Conservation (phyloP, 306 rosid species). For the Morella rubra region DNA sequence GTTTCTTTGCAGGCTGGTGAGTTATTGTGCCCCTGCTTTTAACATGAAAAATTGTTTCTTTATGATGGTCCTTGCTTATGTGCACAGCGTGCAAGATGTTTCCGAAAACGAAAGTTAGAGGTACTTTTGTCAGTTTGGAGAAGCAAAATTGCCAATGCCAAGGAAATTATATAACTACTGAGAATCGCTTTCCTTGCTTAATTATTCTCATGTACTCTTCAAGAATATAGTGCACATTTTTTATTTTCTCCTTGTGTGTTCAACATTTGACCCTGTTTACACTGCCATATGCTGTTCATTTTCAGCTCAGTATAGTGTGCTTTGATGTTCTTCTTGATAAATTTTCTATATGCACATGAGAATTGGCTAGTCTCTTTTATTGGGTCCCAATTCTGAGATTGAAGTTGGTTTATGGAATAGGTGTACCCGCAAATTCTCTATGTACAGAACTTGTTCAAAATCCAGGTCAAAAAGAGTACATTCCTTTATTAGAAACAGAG, state of each 20-base stretch:
- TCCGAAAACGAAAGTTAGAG: background rate
- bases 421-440: conserved; percentile 51
- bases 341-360: background rate
- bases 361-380: conserved; percentile 17
- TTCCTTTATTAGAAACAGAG: conserved; percentile 43
- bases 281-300: background rate
- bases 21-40: conserved; percentile 23
- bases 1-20: conserved; percentile 69
- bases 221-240: background rate
- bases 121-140: background rate
- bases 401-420: conserved; percentile 36
- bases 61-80: background rate
- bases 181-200: background rate
- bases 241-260: background rate
- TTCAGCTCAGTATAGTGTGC: background rate
- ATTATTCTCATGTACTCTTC: background rate
- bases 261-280: background rate
- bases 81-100: background rate
- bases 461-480: conserved; percentile 34
- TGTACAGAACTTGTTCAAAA: conserved; percentile 41
- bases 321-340: background rate
- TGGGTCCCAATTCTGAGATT: background rate
- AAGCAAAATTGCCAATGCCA: background rate
- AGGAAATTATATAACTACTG: background rate
- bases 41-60: background rate